Conservation (phyloP, 2,329 filamentous ascomycete species). For the Phaeosphaeria sp. region DNA sequence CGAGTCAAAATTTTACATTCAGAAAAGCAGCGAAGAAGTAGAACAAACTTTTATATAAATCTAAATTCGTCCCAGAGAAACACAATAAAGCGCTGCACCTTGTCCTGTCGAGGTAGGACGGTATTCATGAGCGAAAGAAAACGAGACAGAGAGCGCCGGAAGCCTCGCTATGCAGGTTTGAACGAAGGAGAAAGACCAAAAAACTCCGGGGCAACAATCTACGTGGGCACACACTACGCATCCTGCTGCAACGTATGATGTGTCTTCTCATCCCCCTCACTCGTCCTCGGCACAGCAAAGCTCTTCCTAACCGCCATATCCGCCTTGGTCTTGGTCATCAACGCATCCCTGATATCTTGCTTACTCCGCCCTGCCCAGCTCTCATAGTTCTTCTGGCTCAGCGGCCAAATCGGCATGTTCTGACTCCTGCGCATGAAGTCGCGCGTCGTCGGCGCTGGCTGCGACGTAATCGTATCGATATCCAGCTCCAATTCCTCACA, state of each 20-base stretch:
- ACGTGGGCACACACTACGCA: too few relatives aligned
- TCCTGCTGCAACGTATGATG: conserved; percentile 19
- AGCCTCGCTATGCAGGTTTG: conserved; percentile 5
- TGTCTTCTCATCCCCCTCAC: conserved; percentile 31
- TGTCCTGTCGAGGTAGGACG: neutral
- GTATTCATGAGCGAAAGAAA: neutral
- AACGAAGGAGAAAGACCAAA: neutral
- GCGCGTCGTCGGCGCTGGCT: conserved; percentile 57
- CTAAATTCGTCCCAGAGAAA: neutral
- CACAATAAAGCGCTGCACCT: neutral
- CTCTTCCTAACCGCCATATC: conserved; percentile 44
- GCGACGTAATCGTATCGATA: conserved; percentile 73
- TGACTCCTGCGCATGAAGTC: conserved; percentile 58
- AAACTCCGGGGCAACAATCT: neutral
- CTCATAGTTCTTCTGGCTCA: conserved; percentile 52
- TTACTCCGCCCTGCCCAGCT: conserved; percentile 47
- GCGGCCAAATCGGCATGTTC: conserved; percentile 65
- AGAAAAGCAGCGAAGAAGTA: too few relatives aligned
- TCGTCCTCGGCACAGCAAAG: conserved; percentile 27
- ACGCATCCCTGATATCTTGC: conserved; percentile 52
- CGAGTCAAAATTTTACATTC: too few relatives aligned
- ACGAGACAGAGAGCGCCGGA: conserved; percentile 2
- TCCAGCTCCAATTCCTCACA: conserved; percentile 77
- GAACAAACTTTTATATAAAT: neutral
- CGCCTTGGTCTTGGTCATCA: conserved; percentile 51